Evolutionary conservation across 805 yeast genomes (phyloP).

Genomic region (Ogataea henricii): DNA sequence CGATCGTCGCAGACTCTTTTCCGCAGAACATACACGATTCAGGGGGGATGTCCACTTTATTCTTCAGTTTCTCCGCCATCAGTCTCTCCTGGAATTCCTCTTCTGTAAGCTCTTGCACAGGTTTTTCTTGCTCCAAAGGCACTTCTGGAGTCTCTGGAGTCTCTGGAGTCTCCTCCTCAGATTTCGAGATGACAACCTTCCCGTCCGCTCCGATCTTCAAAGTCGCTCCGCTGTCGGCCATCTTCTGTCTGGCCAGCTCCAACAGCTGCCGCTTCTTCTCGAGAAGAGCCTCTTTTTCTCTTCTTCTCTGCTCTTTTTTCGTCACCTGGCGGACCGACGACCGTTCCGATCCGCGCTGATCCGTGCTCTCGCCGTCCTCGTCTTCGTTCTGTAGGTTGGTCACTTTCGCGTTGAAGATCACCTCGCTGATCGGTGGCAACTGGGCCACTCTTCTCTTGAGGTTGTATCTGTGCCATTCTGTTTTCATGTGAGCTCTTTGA

Average conservation of each 20-base stretch:
- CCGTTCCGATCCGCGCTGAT: conserved; percentile 23
- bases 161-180: conserved; percentile 19
- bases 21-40: conserved; percentile 54
- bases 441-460: conserved; percentile 90
- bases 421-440: conserved; percentile 60
- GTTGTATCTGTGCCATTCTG: conserved; percentile 98
- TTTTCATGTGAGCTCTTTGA: conserved; percentile 92
- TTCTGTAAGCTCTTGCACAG: conserved; percentile 35
- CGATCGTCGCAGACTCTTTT: conserved; percentile 39
- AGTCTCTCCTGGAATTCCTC: conserved; percentile 45
- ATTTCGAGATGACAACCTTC: conserved; percentile 22
- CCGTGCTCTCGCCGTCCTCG: conserved; percentile 27
- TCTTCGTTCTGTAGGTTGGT: conserved; percentile 21
- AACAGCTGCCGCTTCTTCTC: conserved; percentile 51
- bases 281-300: conserved; percentile 49
- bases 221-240: conserved; percentile 36
- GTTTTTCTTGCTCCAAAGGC: conserved; percentile 16
- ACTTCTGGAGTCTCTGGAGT: conserved; percentile 12
- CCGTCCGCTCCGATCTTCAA: conserved; percentile 31
- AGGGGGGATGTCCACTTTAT: conserved; percentile 48
- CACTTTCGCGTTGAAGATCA: conserved; percentile 33
- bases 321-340: conserved; percentile 35
- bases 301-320: conserved; percentile 52
- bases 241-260: conserved; percentile 46
- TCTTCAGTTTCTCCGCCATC: conserved; percentile 46